Base-by-base conservation (phyloP, 176 grass and related monocot species). In the Olyra latifolia region DNA sequence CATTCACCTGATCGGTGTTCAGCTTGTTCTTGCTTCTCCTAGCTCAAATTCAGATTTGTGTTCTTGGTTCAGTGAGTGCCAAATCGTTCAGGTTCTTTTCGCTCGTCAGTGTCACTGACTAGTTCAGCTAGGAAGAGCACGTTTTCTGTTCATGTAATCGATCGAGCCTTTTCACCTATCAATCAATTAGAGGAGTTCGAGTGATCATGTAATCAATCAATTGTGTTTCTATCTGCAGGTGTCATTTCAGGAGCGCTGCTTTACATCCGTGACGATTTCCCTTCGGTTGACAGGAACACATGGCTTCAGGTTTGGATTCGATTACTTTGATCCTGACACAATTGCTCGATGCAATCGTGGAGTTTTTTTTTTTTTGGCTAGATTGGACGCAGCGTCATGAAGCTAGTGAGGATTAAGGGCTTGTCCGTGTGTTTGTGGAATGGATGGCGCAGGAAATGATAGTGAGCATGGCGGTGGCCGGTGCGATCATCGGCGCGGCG, bases 241-340 rank as follows among this genome's bases (percentile, higher is more conserved):
- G 93, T 97, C 5, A 97, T 97, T 82, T 97, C 93, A 0, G 90
- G 93, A 50, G 93, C 93, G 14, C 69, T 97, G 45, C 93, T 97
- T 55, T 97, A 97, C 86, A 97, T 97, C 69, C 90, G 93, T 8
- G 93, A 97, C 42, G 88, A 97, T 35, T 97, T 97, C 62, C n/a
- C 23, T 20, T 79, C 88, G 19, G 93, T 97, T 14, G 90, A 97
- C 73, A 89, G 80, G 88, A 91, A 90, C 49, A 97, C 85, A 76
- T 92, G 90, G 93, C 83, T 97, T 8, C 93, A 97, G 87, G 93
- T n/a, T 90, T 9, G 58, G 3, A 30, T 67, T 14, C 22, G 16
- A 3, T 45, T 45, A 54, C 5, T n/a, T 74, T 8, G 42, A 10
- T 72, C 10, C 3, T 61, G 39, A 44, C 42, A 47, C 39, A 35